phyloP scores from a whole-genome alignment of 2,329 filamentous ascomycete genomes.

The Ophiosphaerella narmari region DNA sequence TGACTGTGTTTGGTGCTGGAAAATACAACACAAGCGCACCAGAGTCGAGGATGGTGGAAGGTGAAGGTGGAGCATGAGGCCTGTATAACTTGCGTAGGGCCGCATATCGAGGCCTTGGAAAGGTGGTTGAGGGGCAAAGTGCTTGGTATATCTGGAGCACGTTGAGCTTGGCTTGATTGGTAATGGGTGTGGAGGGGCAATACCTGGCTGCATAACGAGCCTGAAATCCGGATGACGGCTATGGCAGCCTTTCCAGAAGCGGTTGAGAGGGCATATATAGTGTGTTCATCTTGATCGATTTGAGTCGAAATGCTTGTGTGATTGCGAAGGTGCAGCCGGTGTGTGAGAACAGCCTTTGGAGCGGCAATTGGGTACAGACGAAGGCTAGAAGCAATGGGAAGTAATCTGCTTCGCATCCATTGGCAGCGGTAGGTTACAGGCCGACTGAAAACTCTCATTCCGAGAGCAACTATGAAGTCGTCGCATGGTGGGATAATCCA shows the following conservation, averaged over 20 bases:
- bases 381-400: neutral
- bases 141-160: conserved; percentile 64
- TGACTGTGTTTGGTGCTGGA: conserved; percentile 78
- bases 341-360: neutral
- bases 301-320: conserved; percentile 17
- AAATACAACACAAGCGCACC: conserved; percentile 83
- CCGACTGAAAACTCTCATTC: conserved; percentile 41
- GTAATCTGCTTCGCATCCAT: neutral
- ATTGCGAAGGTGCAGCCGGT: conserved; percentile 7
- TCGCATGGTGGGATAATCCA: conserved; percentile 18
- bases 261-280: conserved; percentile 92
- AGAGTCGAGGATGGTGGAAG: conserved; percentile 67
- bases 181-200: neutral
- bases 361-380: neutral
- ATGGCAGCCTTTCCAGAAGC: conserved; percentile 86
- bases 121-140: conserved; percentile 61
- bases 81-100: conserved; percentile 75
- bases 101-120: conserved; percentile 67
- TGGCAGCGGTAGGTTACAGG: conserved; percentile 14
- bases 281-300: conserved; percentile 48
- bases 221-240: conserved; percentile 86
- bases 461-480: conserved; percentile 25
- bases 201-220: conserved; percentile 72
- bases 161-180: conserved; percentile 2
- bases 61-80: conserved; percentile 49